Percentiles rank a stretch among this genome's conserved stretches.
Conservation (phyloP, 192 early-diverging fungal genomes). For the Coemansia pectinata region DNA sequence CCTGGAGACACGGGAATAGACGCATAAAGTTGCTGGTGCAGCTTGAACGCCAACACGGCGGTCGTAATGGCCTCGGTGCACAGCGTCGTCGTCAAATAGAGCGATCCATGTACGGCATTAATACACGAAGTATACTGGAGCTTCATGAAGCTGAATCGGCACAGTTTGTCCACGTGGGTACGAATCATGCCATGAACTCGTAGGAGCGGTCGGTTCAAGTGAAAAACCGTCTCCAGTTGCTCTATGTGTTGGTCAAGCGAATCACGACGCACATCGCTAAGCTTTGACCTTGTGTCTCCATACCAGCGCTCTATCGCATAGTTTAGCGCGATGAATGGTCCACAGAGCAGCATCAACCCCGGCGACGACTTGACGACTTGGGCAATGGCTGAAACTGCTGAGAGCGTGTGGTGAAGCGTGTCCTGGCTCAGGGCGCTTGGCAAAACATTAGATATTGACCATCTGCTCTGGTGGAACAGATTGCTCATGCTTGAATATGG, state of each 20-base stretch:
- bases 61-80: not conserved
- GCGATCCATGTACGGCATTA: not conserved
- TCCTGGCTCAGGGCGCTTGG: not conserved
- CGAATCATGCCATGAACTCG: constrained; percentile 9
- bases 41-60: constrained; percentile 2
- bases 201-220: not conserved
- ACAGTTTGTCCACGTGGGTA: not conserved
- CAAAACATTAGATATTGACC: not conserved
- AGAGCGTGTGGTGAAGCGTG: not conserved
- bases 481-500: not conserved
- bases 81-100: not conserved
- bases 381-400: not conserved
- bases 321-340: not conserved
- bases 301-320: not conserved
- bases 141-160: not conserved
- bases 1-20: not conserved
- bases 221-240: not conserved
- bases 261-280: not conserved
- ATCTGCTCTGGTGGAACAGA: not conserved
- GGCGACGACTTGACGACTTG: constrained; percentile 10
- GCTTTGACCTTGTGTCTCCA: not conserved
- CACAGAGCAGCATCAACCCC: not conserved
- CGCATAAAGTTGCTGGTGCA: not conserved
- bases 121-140: not conserved
- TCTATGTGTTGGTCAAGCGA: not conserved